Evolutionary conservation across 2,329 filamentous ascomycete species (phyloP), one percentile per base, ranked within the genome.

Genomic region (Ceratocystiopsis sp.): DNA sequence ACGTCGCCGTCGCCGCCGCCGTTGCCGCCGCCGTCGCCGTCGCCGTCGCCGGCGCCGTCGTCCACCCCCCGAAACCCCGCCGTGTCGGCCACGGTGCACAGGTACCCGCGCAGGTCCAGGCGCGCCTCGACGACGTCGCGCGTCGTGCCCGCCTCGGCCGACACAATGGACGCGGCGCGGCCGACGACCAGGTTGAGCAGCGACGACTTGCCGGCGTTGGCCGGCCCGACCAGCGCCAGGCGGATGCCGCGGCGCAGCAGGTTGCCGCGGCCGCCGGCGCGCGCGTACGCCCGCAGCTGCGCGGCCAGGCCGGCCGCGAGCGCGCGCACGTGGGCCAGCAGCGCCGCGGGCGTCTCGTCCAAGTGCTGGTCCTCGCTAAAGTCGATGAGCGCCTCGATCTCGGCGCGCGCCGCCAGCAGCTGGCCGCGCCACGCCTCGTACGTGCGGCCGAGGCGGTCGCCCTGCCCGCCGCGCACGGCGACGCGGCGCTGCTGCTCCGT

Each of bases 291-390:
- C 1, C 59, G 55, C 3, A 93, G 73, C 54, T 86, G 76, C 0
- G 50, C 14, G 1, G 8, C 39, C 4, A 45, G 35, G 3, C 2
- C 15, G 3, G 7, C 3, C 11, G 38, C 42, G 14, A 35, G 37
- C 10, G 8, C 51, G 2, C 75, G 71, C 29, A 95, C 83, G 40
- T 78, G 84, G 1, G 56, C 58, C 38, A 93, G 69, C 18, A 96
- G 67, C 44, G 82, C 72, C 0, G 69, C 63, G 1, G 85, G 82
- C 3, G 84, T 80, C 59, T 94, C 86, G 52, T 96, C 87, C 54
- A 98, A 93, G 62, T 96, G 84, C 61, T 98, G 89, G 54, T 96
- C 91, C 58, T 98, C 91, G 1, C 84, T 82, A 57, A 98, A 98
- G 60, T 98, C 91, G 48, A 98, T 96, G 51, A 98, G 63, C 0